Percentiles rank a stretch among this genome's conserved stretches.
These are phyloP conservation scores for Conringia planisiliqua DNA, from an alignment of 345 rosid species.

Conservation along the genomic window DNA sequence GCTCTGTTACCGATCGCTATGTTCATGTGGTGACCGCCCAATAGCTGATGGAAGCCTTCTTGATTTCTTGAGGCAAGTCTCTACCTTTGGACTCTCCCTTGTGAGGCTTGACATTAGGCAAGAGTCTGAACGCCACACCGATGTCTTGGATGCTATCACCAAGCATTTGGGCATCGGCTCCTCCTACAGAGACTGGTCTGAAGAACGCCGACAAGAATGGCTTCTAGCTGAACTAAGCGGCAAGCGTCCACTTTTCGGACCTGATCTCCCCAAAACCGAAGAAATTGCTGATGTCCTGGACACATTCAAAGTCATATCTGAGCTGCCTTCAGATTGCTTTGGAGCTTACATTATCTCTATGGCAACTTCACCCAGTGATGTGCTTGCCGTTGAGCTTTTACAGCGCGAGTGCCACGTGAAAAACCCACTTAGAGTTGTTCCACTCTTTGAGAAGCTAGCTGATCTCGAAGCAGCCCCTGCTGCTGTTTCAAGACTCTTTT, in stretches of 20 bases:
- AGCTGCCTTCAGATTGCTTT: conserved; percentile 82
- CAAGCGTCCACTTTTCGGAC: conserved; percentile 90
- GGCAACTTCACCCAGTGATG: conserved; percentile 97
- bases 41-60: conserved; percentile 99
- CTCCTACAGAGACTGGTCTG: conserved; percentile 92
- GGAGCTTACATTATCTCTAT: conserved; percentile 98
- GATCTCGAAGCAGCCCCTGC: conserved; percentile 99
- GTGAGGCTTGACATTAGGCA: conserved; percentile 96
- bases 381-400: conserved; percentile 91
- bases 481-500: conserved; percentile 84
- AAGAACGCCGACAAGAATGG: conserved; percentile 82
- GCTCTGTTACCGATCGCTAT: conserved; percentile 89
- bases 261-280: conserved; percentile 92
- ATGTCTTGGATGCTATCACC: conserved; percentile 92
- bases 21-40: conserved; percentile 83
- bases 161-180: conserved; percentile 82
- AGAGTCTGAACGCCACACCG: conserved; percentile 96
- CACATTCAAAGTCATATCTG: conserved; percentile 78
- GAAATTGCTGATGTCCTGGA: conserved; percentile 88
- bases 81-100: conserved; percentile 93
- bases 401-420: conserved; percentile 95
- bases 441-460: conserved; percentile 95
- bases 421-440: conserved; percentile 92
- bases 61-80: conserved; percentile 95
- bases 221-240: conserved; percentile 84